These are phyloP conservation scores for Cryptococcus floricola DNA, from an alignment of 1,284 basidiomycete genomes.

Conservation along the genomic window DNA sequence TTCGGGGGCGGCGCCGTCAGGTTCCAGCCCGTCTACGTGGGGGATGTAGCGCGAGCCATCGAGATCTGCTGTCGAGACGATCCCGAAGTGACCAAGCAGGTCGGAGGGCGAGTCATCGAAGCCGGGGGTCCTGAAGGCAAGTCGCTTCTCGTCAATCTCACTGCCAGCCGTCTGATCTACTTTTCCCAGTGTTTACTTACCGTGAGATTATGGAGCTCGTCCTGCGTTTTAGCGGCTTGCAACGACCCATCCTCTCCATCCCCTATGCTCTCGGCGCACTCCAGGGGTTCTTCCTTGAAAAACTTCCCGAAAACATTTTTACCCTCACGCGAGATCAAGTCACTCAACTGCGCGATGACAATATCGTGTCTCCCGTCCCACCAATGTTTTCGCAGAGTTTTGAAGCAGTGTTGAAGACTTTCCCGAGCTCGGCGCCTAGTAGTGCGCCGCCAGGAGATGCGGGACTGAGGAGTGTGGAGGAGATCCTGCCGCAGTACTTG, in stretches of 20 bases:
- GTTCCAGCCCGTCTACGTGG: conserved; percentile 66
- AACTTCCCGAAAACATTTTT: conserved; percentile 61
- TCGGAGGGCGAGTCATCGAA: conserved; percentile 61
- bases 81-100: conserved; percentile 46
- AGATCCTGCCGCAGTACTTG: conserved; percentile 60
- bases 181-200: conserved; percentile 59
- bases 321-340: conserved; percentile 65
- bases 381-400: conserved; percentile 51
- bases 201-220: conserved; percentile 62
- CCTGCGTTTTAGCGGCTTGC: conserved; percentile 55
- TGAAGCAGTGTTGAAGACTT: conserved; percentile 49
- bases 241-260: conserved; percentile 59
- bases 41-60: conserved; percentile 60
- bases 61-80: conserved; percentile 57
- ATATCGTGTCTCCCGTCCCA: conserved; percentile 53
- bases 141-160: conserved; percentile 17
- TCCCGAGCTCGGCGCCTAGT: conserved; percentile 39
- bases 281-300: conserved; percentile 62
- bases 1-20: conserved; percentile 62
- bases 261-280: conserved; percentile 60
- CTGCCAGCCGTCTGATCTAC: neutral
- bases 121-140: conserved; percentile 64
- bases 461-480: conserved; percentile 55
- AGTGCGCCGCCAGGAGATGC: conserved; percentile 26
- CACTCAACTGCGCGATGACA: conserved; percentile 60